phyloP scores from a whole-genome alignment of 805 yeast genomes.

The Wickerhamiella australiensis region DNA sequence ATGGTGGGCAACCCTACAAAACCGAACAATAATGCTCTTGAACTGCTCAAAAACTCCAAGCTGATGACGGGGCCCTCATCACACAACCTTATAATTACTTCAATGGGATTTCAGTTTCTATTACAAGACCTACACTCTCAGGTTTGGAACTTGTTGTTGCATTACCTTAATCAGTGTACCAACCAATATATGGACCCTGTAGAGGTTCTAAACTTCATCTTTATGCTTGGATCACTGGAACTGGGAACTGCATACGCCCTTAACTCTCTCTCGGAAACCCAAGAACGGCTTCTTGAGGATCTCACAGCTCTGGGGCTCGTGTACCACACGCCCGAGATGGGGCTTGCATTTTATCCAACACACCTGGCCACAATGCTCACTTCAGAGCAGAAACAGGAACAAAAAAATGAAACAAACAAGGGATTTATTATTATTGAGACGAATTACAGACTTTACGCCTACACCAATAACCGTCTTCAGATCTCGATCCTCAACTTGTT shows the following conservation, averaged over 20 bases:
- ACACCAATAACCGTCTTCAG: constrained; percentile 87
- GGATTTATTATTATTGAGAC: constrained; percentile 88
- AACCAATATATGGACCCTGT: constrained; percentile 87
- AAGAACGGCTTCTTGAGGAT: constrained; percentile 75
- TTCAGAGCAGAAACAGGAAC: constrained; percentile 44
- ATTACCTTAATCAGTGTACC: constrained; percentile 76
- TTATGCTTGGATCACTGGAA: constrained; percentile 85
- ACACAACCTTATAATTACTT: constrained; percentile 52
- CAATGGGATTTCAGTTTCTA: constrained; percentile 85
- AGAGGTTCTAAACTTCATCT: constrained; percentile 85
- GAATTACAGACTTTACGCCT: constrained; percentile 83
- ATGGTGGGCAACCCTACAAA: constrained; percentile 70
- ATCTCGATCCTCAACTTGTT: constrained; percentile 84
- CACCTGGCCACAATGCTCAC: constrained; percentile 81
- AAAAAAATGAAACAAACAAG: constrained; percentile 18
- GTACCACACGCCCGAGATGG: constrained; percentile 45
- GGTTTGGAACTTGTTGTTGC: constrained; percentile 82
- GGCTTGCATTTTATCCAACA: constrained; percentile 74
- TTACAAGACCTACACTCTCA: constrained; percentile 89
- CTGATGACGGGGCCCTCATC: constrained; percentile 54
- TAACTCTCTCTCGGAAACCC: constrained; percentile 62
- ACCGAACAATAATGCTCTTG: constrained; percentile 75
- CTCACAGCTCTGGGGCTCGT: constrained; percentile 84
- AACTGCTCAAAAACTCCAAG: constrained; percentile 65
- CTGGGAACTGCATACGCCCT: constrained; percentile 77